Evolutionary conservation across 202 grass and related monocot species (phyloP).

Genomic region (Setaria italica): DNA sequence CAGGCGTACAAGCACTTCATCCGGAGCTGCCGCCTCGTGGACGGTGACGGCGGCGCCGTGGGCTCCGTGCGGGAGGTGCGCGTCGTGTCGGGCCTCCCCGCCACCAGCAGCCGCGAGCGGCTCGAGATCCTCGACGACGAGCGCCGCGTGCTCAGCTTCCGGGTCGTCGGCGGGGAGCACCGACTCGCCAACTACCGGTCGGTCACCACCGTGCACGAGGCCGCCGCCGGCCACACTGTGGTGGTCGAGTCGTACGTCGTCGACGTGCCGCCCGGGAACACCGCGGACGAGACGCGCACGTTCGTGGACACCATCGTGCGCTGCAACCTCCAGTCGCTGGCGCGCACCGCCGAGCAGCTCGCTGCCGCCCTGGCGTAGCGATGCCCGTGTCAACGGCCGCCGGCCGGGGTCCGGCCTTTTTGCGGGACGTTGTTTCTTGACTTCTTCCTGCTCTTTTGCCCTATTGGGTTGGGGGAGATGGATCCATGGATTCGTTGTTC

Average conservation of each 20-base stretch:
- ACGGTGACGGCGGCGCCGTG: constrained; percentile 56
- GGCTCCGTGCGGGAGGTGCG: constrained; percentile 86
- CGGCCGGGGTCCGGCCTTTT: background rate
- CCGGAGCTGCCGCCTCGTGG: constrained; percentile 84
- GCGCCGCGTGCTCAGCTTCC: constrained; percentile 89
- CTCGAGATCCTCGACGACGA: constrained; percentile 97
- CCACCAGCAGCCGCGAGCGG: constrained; percentile 81
- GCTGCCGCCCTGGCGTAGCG: constrained; percentile 44
- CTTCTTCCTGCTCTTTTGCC: constrained; percentile 34
- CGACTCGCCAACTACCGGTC: constrained; percentile 90
- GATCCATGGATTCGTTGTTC: background rate
- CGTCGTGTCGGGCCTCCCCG: constrained; percentile 81
- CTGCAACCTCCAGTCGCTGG: constrained; percentile 91
- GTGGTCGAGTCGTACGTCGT: constrained; percentile 95
- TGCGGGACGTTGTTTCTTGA: constrained; percentile 34
- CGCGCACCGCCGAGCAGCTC: constrained; percentile 73
- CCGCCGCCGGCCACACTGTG: constrained; percentile 38
- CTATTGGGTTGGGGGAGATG: constrained; percentile 15
- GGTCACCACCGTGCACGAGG: constrained; percentile 84
- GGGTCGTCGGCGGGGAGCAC: constrained; percentile 93
- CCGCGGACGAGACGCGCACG: constrained; percentile 74
- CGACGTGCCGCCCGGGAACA: constrained; percentile 85
- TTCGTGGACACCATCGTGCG: constrained; percentile 95
- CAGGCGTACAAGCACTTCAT: constrained; percentile 98
- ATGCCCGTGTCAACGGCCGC: background rate